These are phyloP conservation scores for Neurospora sp. DNA, from an alignment of 2,329 filamentous ascomycete species.

Conservation along the genomic window DNA sequence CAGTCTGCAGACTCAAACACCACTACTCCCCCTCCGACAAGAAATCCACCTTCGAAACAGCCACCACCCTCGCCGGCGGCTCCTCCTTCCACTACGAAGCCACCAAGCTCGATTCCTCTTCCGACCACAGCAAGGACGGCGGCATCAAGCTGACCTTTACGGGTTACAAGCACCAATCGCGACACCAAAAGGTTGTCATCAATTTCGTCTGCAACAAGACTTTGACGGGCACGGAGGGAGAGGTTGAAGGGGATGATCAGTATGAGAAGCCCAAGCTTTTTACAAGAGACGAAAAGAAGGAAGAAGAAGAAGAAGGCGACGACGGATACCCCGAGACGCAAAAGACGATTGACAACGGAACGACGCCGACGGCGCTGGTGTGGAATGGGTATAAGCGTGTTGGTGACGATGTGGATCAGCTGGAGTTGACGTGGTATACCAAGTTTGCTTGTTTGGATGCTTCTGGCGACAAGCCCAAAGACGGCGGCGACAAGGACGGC, in stretches of 20 bases:
- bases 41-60: conserved; percentile 40
- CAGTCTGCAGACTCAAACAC: conserved; percentile 68
- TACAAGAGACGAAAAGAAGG: conserved; percentile 22
- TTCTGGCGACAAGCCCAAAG: conserved; percentile 36
- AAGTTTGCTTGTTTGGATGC: conserved; percentile 69
- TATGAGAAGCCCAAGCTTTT: conserved; percentile 26
- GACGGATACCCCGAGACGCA: conserved; percentile 39
- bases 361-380: conserved; percentile 45
- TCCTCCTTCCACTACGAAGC: conserved; percentile 50
- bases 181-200: conserved; percentile 65
- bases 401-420: conserved; percentile 40
- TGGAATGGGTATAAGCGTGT: conserved; percentile 64
- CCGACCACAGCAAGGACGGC: conserved; percentile 54
- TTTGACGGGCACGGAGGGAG: conserved; percentile 42
- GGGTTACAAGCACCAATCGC: conserved; percentile 46
- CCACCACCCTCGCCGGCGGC: conserved; percentile 67
- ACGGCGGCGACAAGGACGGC: conserved; percentile 29
- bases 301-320: conserved; percentile 26
- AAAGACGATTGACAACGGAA: conserved; percentile 24
- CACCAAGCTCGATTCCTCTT: conserved; percentile 44
- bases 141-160: conserved; percentile 62
- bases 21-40: conserved; percentile 37
- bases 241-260: conserved; percentile 25
- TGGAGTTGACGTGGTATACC: conserved; percentile 77
- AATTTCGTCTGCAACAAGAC: conserved; percentile 75